Percentiles rank a stretch among this genome's conserved stretches.
These are phyloP conservation scores for Aspergillus sp. DNA, from an alignment of 2,329 filamentous ascomycete genomes.

Conservation along the genomic window DNA sequence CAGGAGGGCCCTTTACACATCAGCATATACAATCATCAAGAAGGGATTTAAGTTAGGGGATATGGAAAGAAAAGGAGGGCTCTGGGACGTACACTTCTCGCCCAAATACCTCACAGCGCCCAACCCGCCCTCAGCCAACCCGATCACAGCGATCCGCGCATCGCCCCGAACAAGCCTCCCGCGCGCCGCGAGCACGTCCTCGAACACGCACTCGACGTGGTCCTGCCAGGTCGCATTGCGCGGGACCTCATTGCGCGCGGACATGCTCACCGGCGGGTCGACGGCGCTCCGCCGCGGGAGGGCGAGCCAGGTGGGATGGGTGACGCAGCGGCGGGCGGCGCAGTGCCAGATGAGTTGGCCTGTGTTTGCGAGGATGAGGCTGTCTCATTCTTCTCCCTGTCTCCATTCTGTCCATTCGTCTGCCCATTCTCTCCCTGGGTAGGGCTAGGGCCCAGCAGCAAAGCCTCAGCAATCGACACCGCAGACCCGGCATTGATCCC, in stretches of 20 bases:
- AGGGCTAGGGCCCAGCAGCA: conserved; percentile 28
- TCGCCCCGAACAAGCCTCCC: conserved; percentile 37
- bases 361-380: conserved; percentile 65
- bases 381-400: conserved; percentile 14
- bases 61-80: not conserved
- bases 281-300: conserved; percentile 56
- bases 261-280: conserved; percentile 45
- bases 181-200: conserved; percentile 44
- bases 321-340: conserved; percentile 51
- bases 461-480: conserved; percentile 50
- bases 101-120: conserved; percentile 51
- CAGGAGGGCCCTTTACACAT: conserved; percentile 28
- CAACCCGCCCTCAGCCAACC: conserved; percentile 57
- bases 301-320: conserved; percentile 45
- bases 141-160: conserved; percentile 60
- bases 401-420: not conserved
- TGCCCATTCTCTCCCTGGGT: conserved; percentile 14
- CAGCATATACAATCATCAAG: conserved; percentile 1
- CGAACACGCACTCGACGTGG: conserved; percentile 61
- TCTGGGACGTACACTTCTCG: conserved; percentile 40
- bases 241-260: conserved; percentile 51
- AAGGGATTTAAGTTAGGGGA: not conserved
- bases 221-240: conserved; percentile 48
- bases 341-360: conserved; percentile 72
- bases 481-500: conserved; percentile 64